These are phyloP conservation scores for Zasmidium citrigriseum DNA, from an alignment of 2,329 filamentous ascomycete genomes.

Conservation along the genomic window DNA sequence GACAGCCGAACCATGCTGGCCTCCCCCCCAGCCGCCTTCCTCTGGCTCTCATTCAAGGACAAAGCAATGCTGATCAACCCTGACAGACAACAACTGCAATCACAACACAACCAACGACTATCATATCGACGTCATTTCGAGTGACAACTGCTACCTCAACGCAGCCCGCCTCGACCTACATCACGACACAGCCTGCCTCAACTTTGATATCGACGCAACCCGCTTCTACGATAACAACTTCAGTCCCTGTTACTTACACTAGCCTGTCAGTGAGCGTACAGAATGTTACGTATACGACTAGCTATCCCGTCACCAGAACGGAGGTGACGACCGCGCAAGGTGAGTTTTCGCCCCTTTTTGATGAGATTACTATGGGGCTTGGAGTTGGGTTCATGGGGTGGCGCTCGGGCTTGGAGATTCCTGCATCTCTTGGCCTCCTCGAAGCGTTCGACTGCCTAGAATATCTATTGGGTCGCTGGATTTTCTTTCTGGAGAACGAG, in stretches of 20 bases:
- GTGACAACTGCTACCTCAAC: neutral
- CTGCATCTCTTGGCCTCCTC: too few species aligned
- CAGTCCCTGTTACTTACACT: neutral
- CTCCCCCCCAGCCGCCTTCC: too few species aligned
- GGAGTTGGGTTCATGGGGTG: too few species aligned
- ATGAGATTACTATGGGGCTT: too few species aligned
- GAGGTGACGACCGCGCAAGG: neutral
- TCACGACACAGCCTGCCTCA: neutral
- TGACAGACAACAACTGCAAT: neutral
- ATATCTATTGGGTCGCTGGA: too few species aligned
- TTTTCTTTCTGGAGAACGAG: too few species aligned
- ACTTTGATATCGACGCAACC: neutral
- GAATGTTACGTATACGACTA: neutral
- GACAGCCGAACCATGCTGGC: too few species aligned
- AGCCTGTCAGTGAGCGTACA: too few species aligned
- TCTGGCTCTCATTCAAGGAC: too few species aligned
- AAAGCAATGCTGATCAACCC: neutral
- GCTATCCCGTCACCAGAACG: neutral
- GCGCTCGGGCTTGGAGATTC: too few species aligned
- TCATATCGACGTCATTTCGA: neutral
- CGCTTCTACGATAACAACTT: neutral
- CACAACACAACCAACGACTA: neutral
- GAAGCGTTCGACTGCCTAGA: too few species aligned
- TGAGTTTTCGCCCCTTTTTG: neutral
- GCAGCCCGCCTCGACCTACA: neutral